Percentiles rank a stretch among this genome's conserved stretches.
Evolutionary conservation across 345 rosid species (phyloP).

Genomic region (Acer saccharum): DNA sequence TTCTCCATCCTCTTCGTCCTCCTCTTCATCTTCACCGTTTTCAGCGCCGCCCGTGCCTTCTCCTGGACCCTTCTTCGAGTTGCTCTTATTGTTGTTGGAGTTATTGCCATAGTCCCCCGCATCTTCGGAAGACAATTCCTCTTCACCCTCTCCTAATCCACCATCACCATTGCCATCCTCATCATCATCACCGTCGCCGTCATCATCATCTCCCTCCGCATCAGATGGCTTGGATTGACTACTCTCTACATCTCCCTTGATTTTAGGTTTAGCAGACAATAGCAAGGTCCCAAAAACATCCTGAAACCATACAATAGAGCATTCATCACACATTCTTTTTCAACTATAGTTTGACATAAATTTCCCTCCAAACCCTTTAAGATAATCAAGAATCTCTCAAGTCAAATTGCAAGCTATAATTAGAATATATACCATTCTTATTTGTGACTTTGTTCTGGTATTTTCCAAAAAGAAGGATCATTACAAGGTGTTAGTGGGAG

Average conservation of each 20-base stretch:
- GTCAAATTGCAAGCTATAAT: background rate
- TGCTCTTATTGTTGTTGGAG: conserved; percentile 44
- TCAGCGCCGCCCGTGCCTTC: conserved; percentile 40
- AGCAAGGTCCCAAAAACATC: conserved; percentile 27
- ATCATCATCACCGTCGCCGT: conserved; percentile 27
- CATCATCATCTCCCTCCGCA: conserved; percentile 56
- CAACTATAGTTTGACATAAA: background rate
- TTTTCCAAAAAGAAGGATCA: background rate
- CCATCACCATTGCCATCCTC: conserved; percentile 42
- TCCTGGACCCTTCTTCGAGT: conserved; percentile 45
- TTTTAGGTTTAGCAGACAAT: conserved; percentile 26
- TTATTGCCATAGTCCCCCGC: conserved; percentile 43
- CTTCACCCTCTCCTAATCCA: conserved; percentile 54
- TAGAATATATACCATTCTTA: background rate
- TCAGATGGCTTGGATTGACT: conserved; percentile 43
- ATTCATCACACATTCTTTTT: background rate
- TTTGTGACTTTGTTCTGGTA: background rate
- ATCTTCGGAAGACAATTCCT: conserved; percentile 58
- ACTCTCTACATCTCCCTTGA: conserved; percentile 34
- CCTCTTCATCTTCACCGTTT: conserved; percentile 51
- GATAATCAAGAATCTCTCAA: background rate
- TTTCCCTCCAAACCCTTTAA: background rate
- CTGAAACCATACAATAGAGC: conserved; percentile 30
- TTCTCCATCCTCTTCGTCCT: conserved; percentile 31
- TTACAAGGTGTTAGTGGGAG: conserved; percentile 10